Percentiles rank a stretch among this genome's conserved stretches.
Conservation (phyloP, 2,329 filamentous ascomycete species). For the Colletotrichum brevisporum region DNA sequence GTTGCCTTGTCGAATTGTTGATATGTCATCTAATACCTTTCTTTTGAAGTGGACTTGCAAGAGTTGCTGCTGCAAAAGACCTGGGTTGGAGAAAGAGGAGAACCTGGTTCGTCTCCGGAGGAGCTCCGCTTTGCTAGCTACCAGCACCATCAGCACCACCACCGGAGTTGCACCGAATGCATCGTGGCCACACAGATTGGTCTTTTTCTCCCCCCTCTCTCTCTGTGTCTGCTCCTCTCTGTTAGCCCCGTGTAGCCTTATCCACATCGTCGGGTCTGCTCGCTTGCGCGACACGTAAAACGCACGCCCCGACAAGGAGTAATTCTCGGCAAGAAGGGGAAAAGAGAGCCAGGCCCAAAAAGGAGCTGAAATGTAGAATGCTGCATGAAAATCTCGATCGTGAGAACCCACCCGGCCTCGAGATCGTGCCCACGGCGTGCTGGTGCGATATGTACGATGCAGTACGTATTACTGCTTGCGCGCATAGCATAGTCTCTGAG, state of each 20-base stretch:
- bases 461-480: background rate
- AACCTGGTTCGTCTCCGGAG: slow-evolving; percentile 6
- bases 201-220: background rate
- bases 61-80: background rate
- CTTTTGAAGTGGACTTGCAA: background rate
- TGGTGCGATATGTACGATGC: background rate
- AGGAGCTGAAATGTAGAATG: background rate
- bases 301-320: slow-evolving; percentile 3
- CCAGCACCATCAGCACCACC: slow-evolving; percentile 24
- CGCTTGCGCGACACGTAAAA: background rate
- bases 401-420: background rate
- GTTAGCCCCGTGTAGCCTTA: slow-evolving; percentile 2
- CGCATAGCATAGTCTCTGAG: no score
- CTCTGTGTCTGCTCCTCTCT: background rate
- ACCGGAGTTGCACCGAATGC: slow-evolving; percentile 37
- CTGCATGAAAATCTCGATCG: slow-evolving; percentile 2
- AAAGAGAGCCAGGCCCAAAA: background rate
- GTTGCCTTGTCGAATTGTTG: background rate
- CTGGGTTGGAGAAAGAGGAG: slow-evolving; percentile 29
- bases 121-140: slow-evolving; percentile 9
- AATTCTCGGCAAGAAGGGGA: slow-evolving; percentile 3
- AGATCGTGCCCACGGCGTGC: slow-evolving; percentile 1
- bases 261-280: slow-evolving; percentile 29
- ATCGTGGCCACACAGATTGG: background rate
- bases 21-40: background rate